Conservation (phyloP, 2,329 filamentous ascomycete genomes). For the Malbranchea cinnamomea region DNA sequence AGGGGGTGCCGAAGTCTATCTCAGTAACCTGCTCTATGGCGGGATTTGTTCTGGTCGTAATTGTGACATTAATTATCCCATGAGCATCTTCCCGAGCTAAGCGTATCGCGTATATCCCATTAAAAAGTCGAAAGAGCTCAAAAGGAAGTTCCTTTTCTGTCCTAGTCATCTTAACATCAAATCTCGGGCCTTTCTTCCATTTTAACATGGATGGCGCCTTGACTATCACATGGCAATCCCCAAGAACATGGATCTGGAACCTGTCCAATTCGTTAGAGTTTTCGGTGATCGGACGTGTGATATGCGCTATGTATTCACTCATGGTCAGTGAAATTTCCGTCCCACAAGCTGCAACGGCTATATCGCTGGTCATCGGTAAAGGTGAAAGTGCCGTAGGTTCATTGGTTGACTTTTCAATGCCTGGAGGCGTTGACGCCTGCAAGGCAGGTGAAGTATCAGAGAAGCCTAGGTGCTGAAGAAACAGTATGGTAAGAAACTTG, state of each 20-base stretch:
- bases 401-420: constrained; percentile 8
- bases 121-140: constrained; percentile 35
- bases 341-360: constrained; percentile 1
- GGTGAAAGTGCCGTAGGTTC: constrained; percentile 4
- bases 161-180: constrained; percentile 35
- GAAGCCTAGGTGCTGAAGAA: too few species aligned
- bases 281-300: constrained; percentile 13
- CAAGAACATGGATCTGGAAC: constrained; percentile 40
- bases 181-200: constrained; percentile 30
- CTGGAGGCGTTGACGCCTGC: constrained; percentile 12
- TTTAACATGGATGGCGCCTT: constrained; percentile 32
- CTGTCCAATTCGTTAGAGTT: constrained; percentile 19
- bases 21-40: constrained; percentile 21
- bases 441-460: constrained; percentile 14
- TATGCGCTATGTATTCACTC: constrained; percentile 14
- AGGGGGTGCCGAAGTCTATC: constrained; percentile 32
- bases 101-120: constrained; percentile 38
- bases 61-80: constrained; percentile 34
- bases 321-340: constrained; percentile 10
- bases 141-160: constrained; percentile 23
- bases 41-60: constrained; percentile 25
- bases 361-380: not conserved
- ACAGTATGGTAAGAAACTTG: constrained; percentile 13
- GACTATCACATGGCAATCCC: constrained; percentile 38
- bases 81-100: constrained; percentile 35